A percentile compares a stretch with the other conserved stretches of the same genome.
These are phyloP conservation scores for Aureobasidium sp. DNA, from an alignment of 2,329 filamentous ascomycete genomes.

Conservation along the genomic window DNA sequence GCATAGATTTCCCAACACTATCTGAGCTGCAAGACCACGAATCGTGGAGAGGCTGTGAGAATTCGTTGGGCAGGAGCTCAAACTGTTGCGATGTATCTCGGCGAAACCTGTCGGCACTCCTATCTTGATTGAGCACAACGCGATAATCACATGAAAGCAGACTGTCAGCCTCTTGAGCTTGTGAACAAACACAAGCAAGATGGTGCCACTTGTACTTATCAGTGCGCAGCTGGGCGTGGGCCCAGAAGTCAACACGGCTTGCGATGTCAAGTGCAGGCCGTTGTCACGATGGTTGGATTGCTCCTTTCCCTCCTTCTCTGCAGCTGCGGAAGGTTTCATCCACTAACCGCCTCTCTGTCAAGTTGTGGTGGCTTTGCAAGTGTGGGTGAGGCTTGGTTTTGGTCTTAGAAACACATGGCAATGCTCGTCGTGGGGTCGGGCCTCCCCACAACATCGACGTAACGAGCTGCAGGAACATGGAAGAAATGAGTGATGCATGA, in stretches of 20 bases:
- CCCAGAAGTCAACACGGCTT: background rate
- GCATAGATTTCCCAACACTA: constrained; percentile 1
- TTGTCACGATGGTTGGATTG: background rate
- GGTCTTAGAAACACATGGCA: constrained; percentile 6
- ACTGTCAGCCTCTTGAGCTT: background rate
- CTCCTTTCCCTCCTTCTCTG: background rate
- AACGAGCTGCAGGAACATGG: constrained; percentile 1
- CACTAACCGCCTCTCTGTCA: background rate
- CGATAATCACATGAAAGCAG: background rate
- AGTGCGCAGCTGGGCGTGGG: background rate
- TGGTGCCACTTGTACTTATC: background rate
- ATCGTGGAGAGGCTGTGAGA: background rate
- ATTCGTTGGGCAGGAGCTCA: background rate
- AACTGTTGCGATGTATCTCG: constrained; percentile 1
- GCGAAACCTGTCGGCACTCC: background rate
- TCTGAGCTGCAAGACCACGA: background rate
- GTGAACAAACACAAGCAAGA: background rate
- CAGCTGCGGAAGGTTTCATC: background rate
- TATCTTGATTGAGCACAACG: background rate
- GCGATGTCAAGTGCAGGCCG: background rate
- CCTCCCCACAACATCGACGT: constrained; percentile 3
- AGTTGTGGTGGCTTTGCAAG: constrained; percentile 6
- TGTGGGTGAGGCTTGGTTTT: constrained; percentile 6
- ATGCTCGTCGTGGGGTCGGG: constrained; percentile 3
- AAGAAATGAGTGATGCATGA: background rate